These are phyloP conservation scores for Colletotrichum brevisporum DNA, from an alignment of 2,329 filamentous ascomycete species.

Conservation along the genomic window DNA sequence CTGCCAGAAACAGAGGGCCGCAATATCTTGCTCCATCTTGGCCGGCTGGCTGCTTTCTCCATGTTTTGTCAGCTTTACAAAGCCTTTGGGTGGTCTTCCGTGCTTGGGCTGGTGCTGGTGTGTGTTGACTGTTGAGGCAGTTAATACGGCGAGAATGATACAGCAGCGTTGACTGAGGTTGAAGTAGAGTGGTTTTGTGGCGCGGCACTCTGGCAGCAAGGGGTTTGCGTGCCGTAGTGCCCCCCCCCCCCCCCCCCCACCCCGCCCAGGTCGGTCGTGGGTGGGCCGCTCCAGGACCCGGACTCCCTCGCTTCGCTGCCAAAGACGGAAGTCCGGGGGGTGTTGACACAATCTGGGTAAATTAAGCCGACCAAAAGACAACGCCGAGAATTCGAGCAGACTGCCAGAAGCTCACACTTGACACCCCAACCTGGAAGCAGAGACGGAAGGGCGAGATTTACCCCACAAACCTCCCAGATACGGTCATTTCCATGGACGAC, in stretches of 20 bases:
- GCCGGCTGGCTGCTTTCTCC: slow-evolving; percentile 48
- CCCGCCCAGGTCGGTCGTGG: too few species aligned
- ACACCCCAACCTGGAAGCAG: not conserved
- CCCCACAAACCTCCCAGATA: slow-evolving; percentile 29
- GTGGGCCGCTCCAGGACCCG: slow-evolving; percentile 20
- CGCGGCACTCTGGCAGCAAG: slow-evolving; percentile 17
- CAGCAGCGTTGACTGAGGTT: slow-evolving; percentile 29
- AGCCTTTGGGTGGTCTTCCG: slow-evolving; percentile 2
- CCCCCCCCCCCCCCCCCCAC: too few species aligned
- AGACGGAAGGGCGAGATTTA: slow-evolving; percentile 4
- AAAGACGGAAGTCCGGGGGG: slow-evolving; percentile 33
- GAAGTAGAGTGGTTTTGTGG: slow-evolving; percentile 37
- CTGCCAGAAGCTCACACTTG: not conserved
- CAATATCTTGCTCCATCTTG: slow-evolving; percentile 51
- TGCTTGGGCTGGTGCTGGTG: not conserved
- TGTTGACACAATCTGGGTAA: slow-evolving; percentile 42
- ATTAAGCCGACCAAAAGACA: slow-evolving; percentile 33
- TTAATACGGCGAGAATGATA: not conserved
- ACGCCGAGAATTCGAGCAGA: slow-evolving; percentile 21
- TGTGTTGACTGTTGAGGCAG: too few species aligned
- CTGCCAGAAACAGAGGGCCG: slow-evolving; percentile 47
- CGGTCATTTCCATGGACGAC: not conserved
- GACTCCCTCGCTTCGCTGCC: slow-evolving; percentile 29
- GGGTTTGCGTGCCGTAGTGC: not conserved
- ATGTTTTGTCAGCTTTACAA: slow-evolving; percentile 41